Conservation (phyloP, 2,329 filamentous ascomycete genomes). For the Delphinella strobiligena region DNA sequence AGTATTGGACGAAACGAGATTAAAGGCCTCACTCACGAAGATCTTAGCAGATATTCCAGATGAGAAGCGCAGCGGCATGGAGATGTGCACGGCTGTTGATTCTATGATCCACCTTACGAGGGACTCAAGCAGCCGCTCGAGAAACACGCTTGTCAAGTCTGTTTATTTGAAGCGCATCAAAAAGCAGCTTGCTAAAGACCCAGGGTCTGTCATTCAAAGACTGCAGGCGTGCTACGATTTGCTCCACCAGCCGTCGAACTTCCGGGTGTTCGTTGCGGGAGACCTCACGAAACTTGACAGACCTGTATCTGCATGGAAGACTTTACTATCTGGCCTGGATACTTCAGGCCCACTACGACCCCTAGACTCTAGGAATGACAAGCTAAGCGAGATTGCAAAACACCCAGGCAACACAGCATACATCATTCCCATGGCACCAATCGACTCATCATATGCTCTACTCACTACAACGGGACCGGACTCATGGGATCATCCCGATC, state of each 20-base stretch:
- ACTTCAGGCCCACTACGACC: slow-evolving; percentile 48
- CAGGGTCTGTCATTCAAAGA: slow-evolving; percentile 58
- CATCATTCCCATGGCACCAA: slow-evolving; percentile 79
- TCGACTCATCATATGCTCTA: slow-evolving; percentile 83
- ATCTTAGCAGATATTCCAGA: slow-evolving; percentile 86
- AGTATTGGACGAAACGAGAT: slow-evolving; percentile 63
- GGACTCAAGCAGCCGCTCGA: slow-evolving; percentile 64
- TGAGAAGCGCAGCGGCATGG: slow-evolving; percentile 71
- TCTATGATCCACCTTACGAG: slow-evolving; percentile 70
- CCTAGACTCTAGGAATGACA: slow-evolving; percentile 55
- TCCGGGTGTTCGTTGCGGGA: slow-evolving; percentile 73
- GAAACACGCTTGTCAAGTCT: slow-evolving; percentile 72
- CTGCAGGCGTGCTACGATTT: slow-evolving; percentile 64
- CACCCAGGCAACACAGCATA: slow-evolving; percentile 64
- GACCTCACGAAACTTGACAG: slow-evolving; percentile 62
- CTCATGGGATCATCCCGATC: slow-evolving; percentile 61
- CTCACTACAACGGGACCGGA: slow-evolving; percentile 62
- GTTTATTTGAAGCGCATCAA: slow-evolving; percentile 78
- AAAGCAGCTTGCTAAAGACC: slow-evolving; percentile 65
- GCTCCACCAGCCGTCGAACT: slow-evolving; percentile 74
- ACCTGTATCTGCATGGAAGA: slow-evolving; percentile 70
- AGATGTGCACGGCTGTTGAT: slow-evolving; percentile 51
- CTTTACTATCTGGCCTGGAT: slow-evolving; percentile 43
- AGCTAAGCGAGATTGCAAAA: slow-evolving; percentile 65
- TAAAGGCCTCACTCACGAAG: slow-evolving; percentile 57